Conservation (phyloP, 2,329 filamentous ascomycete genomes). For the Gliomastix tumulicola region DNA sequence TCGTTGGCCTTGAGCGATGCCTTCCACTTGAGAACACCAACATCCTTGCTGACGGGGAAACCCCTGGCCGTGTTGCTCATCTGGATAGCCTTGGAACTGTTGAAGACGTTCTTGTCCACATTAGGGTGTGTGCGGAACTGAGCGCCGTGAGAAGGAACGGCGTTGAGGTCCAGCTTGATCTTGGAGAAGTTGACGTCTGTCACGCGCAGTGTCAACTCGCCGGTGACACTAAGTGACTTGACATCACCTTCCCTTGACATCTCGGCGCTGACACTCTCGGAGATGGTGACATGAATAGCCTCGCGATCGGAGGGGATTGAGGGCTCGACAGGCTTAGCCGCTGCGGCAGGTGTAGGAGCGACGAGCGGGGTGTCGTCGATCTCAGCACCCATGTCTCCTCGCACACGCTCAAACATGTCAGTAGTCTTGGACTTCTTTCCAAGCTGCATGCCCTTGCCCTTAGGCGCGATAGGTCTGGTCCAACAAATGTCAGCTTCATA, state of each 20-base stretch:
- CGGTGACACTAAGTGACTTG: conserved; percentile 82
- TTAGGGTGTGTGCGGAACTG: conserved; percentile 96
- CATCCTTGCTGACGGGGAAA: conserved; percentile 90
- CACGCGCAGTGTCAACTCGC: conserved; percentile 87
- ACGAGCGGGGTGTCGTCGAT: conserved; percentile 72
- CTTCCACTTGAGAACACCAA: conserved; percentile 90
- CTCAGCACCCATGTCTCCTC: conserved; percentile 83
- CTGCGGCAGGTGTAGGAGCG: conserved; percentile 40
- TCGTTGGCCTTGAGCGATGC: conserved; percentile 77
- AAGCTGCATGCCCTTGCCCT: conserved; percentile 97
- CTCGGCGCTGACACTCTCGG: conserved; percentile 84
- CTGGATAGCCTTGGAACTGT: conserved; percentile 75
- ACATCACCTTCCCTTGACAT: conserved; percentile 82
- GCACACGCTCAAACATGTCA: conserved; percentile 94
- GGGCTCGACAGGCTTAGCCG: conserved; percentile 47
- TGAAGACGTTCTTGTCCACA: conserved; percentile 86
- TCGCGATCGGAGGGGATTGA: conserved; percentile 71
- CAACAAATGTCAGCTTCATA: too few species aligned
- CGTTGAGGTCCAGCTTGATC: conserved; percentile 75
- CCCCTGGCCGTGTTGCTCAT: conserved; percentile 81
- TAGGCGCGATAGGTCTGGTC: conserved; percentile 53
- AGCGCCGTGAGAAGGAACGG: conserved; percentile 72
- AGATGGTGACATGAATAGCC: conserved; percentile 80
- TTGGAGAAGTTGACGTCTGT: conserved; percentile 84
- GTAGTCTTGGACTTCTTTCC: conserved; percentile 98